These are phyloP conservation scores for Gynostemma pentaphyllum DNA, from an alignment of 306 rosid genomes.

Conservation along the genomic window DNA sequence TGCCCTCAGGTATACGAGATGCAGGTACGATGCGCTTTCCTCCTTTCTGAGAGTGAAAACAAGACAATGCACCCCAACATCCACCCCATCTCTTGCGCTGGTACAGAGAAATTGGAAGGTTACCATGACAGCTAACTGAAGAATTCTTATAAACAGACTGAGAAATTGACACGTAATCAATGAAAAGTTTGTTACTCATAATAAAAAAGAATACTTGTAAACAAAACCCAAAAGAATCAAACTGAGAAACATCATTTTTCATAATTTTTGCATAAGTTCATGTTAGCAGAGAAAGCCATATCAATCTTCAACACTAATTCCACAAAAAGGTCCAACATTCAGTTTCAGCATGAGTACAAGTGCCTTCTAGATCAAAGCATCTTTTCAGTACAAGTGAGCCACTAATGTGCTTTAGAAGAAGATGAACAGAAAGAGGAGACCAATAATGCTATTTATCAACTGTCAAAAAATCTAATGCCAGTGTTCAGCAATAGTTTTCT, in stretches of 20 bases:
- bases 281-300: not conserved
- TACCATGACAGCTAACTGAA: not conserved
- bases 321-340: not conserved
- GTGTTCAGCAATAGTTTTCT: not conserved
- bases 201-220: too few relatives aligned
- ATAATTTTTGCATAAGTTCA: not conserved
- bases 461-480: not conserved
- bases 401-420: not conserved
- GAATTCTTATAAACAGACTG: too few relatives aligned
- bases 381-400: not conserved
- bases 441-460: not conserved
- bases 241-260: not conserved
- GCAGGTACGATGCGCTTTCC: slow-evolving; percentile 95
- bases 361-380: slow-evolving; percentile 6
- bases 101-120: slow-evolving; percentile 18
- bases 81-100: slow-evolving; percentile 99
- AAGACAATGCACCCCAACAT: slow-evolving; percentile 82
- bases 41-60: slow-evolving; percentile 82
- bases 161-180: too few relatives aligned
- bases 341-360: not conserved
- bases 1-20: slow-evolving; percentile 68
- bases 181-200: too few relatives aligned
- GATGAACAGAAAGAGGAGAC: not conserved
- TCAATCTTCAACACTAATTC: not conserved
- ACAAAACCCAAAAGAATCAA: too few relatives aligned